Percentiles rank a stretch among this genome's conserved stretches.
phyloP scores from a whole-genome alignment of 2,329 filamentous ascomycete genomes.

The Paraphaeosphaeria minitans region DNA sequence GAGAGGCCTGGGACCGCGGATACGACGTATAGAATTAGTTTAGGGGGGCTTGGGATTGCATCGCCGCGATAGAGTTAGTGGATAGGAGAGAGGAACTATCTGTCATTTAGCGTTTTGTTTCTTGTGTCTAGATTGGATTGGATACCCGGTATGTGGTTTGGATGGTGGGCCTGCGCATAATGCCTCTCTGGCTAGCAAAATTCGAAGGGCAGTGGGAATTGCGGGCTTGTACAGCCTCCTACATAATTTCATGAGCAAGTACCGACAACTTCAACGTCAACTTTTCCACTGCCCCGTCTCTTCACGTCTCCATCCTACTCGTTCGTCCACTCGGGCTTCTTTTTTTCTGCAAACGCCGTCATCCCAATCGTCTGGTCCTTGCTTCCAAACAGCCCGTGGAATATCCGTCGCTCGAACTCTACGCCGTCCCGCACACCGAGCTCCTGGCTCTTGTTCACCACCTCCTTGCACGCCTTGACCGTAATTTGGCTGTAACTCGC shows the following conservation, averaged over 20 bases:
- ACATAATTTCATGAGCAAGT: not conserved
- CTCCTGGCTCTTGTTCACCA: slow-evolving; percentile 99
- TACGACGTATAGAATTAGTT: not conserved
- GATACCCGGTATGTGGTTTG: not conserved
- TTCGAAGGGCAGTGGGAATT: not conserved
- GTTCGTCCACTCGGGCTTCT: slow-evolving; percentile 9
- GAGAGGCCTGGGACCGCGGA: not conserved
- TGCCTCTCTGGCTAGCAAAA: not conserved
- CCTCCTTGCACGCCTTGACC: slow-evolving; percentile 89
- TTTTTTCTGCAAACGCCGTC: slow-evolving; percentile 86
- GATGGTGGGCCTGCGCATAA: not conserved
- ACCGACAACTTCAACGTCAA: not conserved
- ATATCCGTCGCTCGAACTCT: slow-evolving; percentile 91
- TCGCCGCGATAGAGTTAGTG: not conserved
- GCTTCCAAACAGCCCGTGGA: slow-evolving; percentile 91
- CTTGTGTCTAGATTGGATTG: not conserved
- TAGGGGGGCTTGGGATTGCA: not conserved
- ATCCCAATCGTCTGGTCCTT: slow-evolving; percentile 96
- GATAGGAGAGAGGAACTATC: not conserved
- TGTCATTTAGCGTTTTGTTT: slow-evolving; percentile 2
- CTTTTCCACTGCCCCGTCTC: not conserved
- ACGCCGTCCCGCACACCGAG: slow-evolving; percentile 84
- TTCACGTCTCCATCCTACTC: not conserved
- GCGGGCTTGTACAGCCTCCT: not conserved
- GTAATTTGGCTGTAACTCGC: slow-evolving; percentile 86